phyloP scores from a whole-genome alignment of 805 yeast genomes.

The Sugiyamaella marilandica region DNA sequence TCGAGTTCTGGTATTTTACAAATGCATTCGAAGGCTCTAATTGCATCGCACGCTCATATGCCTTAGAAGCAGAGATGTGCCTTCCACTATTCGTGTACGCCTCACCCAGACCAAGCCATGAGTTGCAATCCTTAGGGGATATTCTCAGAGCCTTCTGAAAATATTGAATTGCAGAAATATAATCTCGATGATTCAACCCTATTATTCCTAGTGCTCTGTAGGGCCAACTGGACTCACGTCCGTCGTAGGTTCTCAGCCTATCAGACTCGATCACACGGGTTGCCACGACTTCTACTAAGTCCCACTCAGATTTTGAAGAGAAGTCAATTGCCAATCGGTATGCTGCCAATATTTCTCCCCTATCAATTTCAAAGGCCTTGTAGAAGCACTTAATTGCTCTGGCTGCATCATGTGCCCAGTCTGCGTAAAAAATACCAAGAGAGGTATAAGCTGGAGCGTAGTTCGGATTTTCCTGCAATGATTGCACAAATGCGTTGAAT shows the following conservation, averaged over 20 bases:
- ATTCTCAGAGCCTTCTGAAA: constrained; percentile 81
- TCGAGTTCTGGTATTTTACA: constrained; percentile 63
- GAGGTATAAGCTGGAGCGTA: constrained; percentile 79
- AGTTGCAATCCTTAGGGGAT: constrained; percentile 59
- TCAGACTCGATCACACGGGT: constrained; percentile 61
- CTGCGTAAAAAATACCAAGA: constrained; percentile 68
- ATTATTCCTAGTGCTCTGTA: constrained; percentile 80
- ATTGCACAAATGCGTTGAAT: constrained; percentile 48
- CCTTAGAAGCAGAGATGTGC: constrained; percentile 79
- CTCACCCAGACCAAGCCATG: constrained; percentile 98
- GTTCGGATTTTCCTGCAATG: constrained; percentile 59
- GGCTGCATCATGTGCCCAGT: constrained; percentile 49
- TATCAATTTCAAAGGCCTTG: constrained; percentile 84
- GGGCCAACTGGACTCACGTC: constrained; percentile 57
- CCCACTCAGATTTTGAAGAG: constrained; percentile 72
- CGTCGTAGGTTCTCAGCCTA: constrained; percentile 34
- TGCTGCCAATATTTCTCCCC: constrained; percentile 71
- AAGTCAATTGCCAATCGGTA: constrained; percentile 65
- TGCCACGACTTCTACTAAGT: constrained; percentile 70
- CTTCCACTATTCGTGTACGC: constrained; percentile 84
- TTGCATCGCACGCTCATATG: constrained; percentile 60
- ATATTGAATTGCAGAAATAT: constrained; percentile 76
- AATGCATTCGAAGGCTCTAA: constrained; percentile 54
- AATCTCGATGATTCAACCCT: constrained; percentile 64
- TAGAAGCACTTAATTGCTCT: constrained; percentile 83